A percentile compares a stretch with the other conserved stretches of the same genome.
These are phyloP conservation scores for Torulaspora pretoriensis DNA, from an alignment of 1,139 yeast species.

Conservation along the genomic window DNA sequence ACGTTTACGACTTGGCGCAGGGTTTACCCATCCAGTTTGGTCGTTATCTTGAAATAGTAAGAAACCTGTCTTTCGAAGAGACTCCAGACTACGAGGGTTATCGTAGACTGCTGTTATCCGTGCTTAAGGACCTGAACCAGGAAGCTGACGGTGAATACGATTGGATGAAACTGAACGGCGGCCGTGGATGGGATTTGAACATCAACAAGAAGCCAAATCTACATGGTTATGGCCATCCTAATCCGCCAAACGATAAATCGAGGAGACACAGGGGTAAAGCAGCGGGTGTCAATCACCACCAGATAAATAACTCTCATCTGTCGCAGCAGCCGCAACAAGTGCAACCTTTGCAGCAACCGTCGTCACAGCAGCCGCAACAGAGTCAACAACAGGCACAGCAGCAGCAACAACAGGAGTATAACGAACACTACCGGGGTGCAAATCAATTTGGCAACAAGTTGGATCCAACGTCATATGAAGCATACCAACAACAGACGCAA, in stretches of 20 bases:
- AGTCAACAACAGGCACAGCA: conserved; percentile 14
- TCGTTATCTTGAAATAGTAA: conserved; percentile 65
- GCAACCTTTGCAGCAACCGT: conserved; percentile 21
- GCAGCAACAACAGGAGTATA: conserved; percentile 15
- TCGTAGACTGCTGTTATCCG: conserved; percentile 58
- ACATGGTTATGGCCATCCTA: conserved; percentile 77
- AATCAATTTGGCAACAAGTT: conserved; percentile 18
- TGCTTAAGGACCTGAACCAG: conserved; percentile 54
- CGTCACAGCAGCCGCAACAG: conserved; percentile 17
- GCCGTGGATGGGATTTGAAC: conserved; percentile 78
- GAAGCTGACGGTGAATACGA: conserved; percentile 67
- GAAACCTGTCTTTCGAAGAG: conserved; percentile 70
- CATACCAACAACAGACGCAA: conserved; percentile 38
- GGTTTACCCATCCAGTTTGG: conserved; percentile 77
- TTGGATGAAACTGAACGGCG: conserved; percentile 80
- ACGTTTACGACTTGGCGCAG: conserved; percentile 61
- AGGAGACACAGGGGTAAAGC: conserved; percentile 39
- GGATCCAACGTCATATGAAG: conserved; percentile 39
- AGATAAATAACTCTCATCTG: conserved; percentile 24
- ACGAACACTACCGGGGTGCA: conserved; percentile 7
- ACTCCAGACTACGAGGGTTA: conserved; percentile 74
- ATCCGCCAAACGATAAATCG: conserved; percentile 46
- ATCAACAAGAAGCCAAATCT: conserved; percentile 74
- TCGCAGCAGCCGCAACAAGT: conserved; percentile 23
- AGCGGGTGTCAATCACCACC: conserved; percentile 17